Evolutionary conservation across 768 basidiomycete species (phyloP), one percentile per base, ranked within the genome.

Genomic region (Flagelloscypha sp.): DNA sequence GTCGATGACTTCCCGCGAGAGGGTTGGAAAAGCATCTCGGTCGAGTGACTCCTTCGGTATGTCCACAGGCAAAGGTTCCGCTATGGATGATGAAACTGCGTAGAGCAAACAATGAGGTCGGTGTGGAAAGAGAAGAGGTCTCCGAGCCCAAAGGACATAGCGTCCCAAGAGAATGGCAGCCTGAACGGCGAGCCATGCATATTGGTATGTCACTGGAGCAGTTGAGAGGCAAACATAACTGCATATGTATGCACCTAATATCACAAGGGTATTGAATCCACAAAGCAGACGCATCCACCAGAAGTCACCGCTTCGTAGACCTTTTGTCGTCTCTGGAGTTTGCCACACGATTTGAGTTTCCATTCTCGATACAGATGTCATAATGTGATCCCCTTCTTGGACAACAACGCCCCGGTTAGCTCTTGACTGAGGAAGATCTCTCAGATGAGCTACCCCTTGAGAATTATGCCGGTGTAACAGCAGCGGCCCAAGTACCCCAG

Each of bases 1-100:
- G 18, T 36, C 13, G 7, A 36, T 27, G 10, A 30, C 35, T 12
- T 36, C 35, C 13, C 27, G 7, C 7, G 24, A 18, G n/a, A 36
- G 35, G 25, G 9, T 9, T 13, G 13, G 13, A 27, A 15, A 27
- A 9, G 13, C 25, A 9, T 27, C 25, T 27, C 9, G 9, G 25
- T 27, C 9, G 9, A 27, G 25, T n/a, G n/a, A n/a, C n/a, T n/a
- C n/a, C n/a, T n/a, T n/a, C n/a, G n/a, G n/a, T n/a, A n/a, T n/a
- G n/a, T n/a, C n/a, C n/a, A n/a, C n/a, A 27, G 9, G 9, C 9
- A 27, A 15, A 15, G 25, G 25, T 13, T 27, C 9, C 9, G 13
- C 25, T 9, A 27, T 9, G 13, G 25, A 27, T 9, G 9, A 9
- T 9, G 25, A 9, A 15, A 27, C 25, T 9, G 13, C 9, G 25